Evolutionary conservation across 257 asterid genomes (phyloP).

Genomic region (Solanum appendiculatum): DNA sequence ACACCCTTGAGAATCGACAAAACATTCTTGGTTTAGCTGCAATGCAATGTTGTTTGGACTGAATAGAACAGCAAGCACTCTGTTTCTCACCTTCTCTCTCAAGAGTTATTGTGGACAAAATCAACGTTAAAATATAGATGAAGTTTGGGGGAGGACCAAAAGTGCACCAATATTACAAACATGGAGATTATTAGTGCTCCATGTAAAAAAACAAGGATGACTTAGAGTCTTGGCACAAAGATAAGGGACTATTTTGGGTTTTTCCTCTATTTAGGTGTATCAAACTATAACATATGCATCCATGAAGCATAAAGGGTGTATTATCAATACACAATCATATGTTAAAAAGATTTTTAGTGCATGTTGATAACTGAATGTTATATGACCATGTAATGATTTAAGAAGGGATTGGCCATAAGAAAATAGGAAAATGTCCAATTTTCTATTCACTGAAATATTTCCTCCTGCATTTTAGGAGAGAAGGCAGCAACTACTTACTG

Average conservation of each 20-base stretch:
- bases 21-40: neutral
- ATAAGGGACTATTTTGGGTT: neutral
- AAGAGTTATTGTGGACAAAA: neutral
- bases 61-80: neutral
- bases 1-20: neutral
- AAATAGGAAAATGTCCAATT: neutral
- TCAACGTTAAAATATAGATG: neutral
- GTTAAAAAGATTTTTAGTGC: neutral
- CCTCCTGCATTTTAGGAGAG: conserved; percentile 56
- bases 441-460: conserved; percentile 5
- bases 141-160: neutral
- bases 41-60: neutral
- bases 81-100: neutral
- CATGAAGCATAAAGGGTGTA: neutral
- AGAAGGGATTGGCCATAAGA: neutral
- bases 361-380: neutral
- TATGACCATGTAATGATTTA: neutral
- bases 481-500: conserved; percentile 96
- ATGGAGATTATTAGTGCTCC: neutral
- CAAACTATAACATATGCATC: neutral
- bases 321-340: neutral
- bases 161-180: neutral
- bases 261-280: neutral
- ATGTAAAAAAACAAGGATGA: neutral
- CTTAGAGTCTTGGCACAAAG: neutral